Conservation (phyloP, 2,329 filamentous ascomycete genomes). For the Juglanconis juglandina region DNA sequence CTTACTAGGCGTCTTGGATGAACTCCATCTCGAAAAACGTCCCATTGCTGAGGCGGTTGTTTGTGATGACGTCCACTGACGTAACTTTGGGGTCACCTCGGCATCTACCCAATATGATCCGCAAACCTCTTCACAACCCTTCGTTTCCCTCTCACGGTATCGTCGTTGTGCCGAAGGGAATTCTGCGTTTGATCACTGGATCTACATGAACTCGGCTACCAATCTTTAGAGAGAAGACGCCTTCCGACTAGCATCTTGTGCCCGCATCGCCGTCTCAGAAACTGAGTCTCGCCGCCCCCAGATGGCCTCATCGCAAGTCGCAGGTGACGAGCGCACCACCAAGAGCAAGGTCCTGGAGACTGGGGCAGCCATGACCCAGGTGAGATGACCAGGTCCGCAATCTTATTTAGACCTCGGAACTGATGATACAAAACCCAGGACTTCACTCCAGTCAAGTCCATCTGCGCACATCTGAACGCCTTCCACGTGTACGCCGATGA, state of each 20-base stretch:
- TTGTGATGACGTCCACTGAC: constrained; percentile 12
- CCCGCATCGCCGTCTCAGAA: not conserved
- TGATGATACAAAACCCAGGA: constrained; percentile 37
- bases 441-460: constrained; percentile 67
- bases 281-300: not conserved
- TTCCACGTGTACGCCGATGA: constrained; percentile 81
- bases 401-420: not conserved
- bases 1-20: too few species aligned
- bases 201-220: too few species aligned
- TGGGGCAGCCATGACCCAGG: constrained; percentile 58
- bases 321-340: constrained; percentile 48
- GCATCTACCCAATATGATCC: not conserved
- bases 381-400: constrained; percentile 21
- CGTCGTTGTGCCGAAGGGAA: too few species aligned
- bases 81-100: not conserved
- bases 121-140: too few species aligned
- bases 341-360: constrained; percentile 60
- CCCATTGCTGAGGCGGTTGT: not conserved
- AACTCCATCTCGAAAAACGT: too few species aligned
- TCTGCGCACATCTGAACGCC: constrained; percentile 84
- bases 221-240: too few species aligned
- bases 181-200: too few species aligned
- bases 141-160: too few species aligned
- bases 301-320: constrained; percentile 6
- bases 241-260: not conserved